Base-by-base conservation (phyloP, 352 stramenopile species). In the Phytophthora pini region DNA sequence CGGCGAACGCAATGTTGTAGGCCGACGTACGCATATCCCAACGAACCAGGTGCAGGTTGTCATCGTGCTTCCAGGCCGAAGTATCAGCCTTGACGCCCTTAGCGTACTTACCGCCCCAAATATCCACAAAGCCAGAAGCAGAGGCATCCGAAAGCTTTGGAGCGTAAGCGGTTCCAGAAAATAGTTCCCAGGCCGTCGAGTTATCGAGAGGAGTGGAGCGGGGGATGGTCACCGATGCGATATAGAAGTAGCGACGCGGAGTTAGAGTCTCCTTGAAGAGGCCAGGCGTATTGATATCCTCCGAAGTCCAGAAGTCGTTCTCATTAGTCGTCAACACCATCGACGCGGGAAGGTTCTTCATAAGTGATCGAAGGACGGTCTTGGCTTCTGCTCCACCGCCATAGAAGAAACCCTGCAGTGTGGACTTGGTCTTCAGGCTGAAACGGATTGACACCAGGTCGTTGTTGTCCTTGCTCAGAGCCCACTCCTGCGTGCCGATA, bases 31-130 rank as follows among this genome's bases (percentile, higher is more conserved):
- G 63, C 24, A 71, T 71, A 29, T 71, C 63, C 63, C 56, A 71
- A 49, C 63, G 63, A 32, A 71, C 32, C 15, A 71, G 22, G 50
- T 67, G 63, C 49, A 71, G 38, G 45, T 55, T 62, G 56, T 71
- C 36, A 38, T 71, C 56, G 56, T 71, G 63, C 44, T 71, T 71
- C 63, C 63, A 71, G 44, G 63, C 63, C 26, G 63, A 71, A 15
- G 32, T 49, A 7, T 67, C 56, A 32, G 49, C 5, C 15, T 29
- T 52, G 22, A 71, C 63, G 7, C 13, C 12, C 56, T 63, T 62
- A 31, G 56, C 44, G n/a, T 47, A 72, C 17, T 51, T 11, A 8
- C 62, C 62, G 13, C 40, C 62, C 62, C 62, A 65, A 9, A 70
- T 56, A 41, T 70, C 62, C 4, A 72, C 31, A 20, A 67, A 67